Evolutionary conservation across 75 land plant species (phyloP).

Genomic region (Sequoiadendron giganteum): DNA sequence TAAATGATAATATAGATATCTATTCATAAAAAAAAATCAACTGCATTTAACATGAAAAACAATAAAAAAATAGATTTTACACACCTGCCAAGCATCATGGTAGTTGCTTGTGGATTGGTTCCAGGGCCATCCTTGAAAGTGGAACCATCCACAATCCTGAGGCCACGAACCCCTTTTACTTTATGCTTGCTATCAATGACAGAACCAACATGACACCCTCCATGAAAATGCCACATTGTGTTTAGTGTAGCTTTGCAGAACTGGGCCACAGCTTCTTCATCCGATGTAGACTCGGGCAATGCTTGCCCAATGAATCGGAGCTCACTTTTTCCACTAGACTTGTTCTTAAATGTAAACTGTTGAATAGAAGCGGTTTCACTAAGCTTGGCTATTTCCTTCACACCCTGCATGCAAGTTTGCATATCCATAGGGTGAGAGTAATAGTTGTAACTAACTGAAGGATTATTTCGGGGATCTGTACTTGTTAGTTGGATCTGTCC

Average conservation of each 20-base stretch:
- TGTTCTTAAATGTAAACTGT: conserved; percentile 22
- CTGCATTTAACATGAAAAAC: background rate
- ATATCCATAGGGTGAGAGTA: conserved; percentile 67
- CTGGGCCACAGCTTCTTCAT: conserved; percentile 32
- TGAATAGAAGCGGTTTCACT: conserved; percentile 47
- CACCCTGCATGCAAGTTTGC: conserved; percentile 57
- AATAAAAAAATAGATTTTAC: background rate
- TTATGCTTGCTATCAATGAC: conserved; percentile 41
- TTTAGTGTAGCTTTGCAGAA: conserved; percentile 54
- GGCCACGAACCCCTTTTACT: conserved; percentile 52
- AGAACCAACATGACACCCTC: conserved; percentile 49
- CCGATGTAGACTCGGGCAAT: conserved; percentile 22
- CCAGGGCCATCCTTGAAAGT: conserved; percentile 57
- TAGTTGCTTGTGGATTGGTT: conserved; percentile 79
- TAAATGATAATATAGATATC: too few species aligned
- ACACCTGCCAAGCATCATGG: conserved; percentile 78
- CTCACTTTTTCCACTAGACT: background rate
- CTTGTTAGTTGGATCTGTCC: conserved; percentile 63
- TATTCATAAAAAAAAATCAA: too few species aligned
- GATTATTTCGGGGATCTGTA: conserved; percentile 61
- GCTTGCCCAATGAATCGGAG: conserved; percentile 15
- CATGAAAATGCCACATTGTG: conserved; percentile 78
- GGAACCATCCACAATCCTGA: conserved; percentile 66
- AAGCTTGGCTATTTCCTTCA: conserved; percentile 32
- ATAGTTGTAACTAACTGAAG: conserved; percentile 84